Base-by-base conservation (phyloP, 176 grass and related monocot genomes). In the Carex pumila region DNA sequence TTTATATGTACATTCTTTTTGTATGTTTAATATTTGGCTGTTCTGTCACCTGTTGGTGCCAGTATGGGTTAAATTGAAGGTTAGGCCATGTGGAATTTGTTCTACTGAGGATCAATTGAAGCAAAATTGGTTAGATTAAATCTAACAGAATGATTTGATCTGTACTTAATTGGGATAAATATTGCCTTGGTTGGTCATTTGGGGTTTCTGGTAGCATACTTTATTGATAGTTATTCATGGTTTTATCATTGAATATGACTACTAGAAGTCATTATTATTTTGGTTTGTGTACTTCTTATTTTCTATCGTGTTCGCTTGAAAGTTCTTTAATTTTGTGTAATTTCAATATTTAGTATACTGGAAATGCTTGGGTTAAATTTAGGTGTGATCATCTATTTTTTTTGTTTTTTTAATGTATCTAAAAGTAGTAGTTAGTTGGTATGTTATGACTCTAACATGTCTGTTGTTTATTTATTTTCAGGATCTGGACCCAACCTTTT, bases 401-500 rank as follows among this genome's bases (percentile, higher is more conserved):
- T 73, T 41, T 4, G 37, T 52, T 60, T 68, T 78, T 83, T 79
- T 58, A 57, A 61, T 43, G 9, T 19, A n/a, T 37, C 43, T 43
- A 3, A 25, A 77, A 77, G 49, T 73, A 52, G 18, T 4, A 45
- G 41, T 45, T 45, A 21, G 39, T 19, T 39, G 39, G 37, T 55
- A 77, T 21, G 19, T 32, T 54, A 32, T 18, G 12, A 32, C 11
- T 56, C 1, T 56, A 31, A 77, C 72, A 55, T 57, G 13, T 78
- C 13, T 56, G 73, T 78, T 78, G 6, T 78, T 55, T 78, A 56
- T 78, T 57, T 32, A 18, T 52, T 83, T 81, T 81, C 83, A 99
- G 96, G 96, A 99, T 85, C 89, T 99, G 50, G 96, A 99, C 19
- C 96, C 96, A 6, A 95, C 93, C 36, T 99, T 99, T 89, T 99